phyloP scores from a whole-genome alignment of 257 asterid genomes.

The Paulownia fortunei region DNA sequence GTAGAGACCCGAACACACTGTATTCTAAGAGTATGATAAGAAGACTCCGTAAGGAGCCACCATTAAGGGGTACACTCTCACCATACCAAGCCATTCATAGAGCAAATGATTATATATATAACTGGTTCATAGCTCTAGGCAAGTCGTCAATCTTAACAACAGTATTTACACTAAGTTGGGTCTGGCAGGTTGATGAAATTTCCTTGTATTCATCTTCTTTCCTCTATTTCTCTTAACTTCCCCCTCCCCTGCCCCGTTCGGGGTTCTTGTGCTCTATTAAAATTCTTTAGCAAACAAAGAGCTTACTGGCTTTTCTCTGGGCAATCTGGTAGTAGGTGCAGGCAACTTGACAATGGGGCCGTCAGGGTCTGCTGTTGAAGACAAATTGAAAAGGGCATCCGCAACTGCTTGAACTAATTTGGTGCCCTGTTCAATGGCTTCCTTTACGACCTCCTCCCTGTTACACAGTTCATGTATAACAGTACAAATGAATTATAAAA shows the following conservation, averaged over 20 bases:
- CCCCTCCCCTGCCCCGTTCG: not conserved
- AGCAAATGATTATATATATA: not conserved
- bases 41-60: too few relatives aligned
- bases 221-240: not conserved
- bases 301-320: constrained; percentile 87
- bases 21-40: too few relatives aligned
- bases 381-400: constrained; percentile 76
- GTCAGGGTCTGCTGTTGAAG: constrained; percentile 71
- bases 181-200: not conserved
- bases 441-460: constrained; percentile 80
- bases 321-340: constrained; percentile 74
- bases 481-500: not conserved
- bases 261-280: not conserved
- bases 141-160: not conserved
- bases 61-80: too few relatives aligned
- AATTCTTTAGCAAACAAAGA: not conserved
- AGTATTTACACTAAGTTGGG: not conserved
- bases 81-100: too few relatives aligned
- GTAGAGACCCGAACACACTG: not conserved
- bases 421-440: constrained; percentile 68
- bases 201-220: not conserved
- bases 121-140: not conserved
- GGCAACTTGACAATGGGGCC: constrained; percentile 89
- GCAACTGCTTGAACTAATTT: constrained; percentile 85
- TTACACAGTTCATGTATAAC: not conserved